phyloP scores from a whole-genome alignment of 768 basidiomycete species.

The Brasilioporus rufonigricans region DNA sequence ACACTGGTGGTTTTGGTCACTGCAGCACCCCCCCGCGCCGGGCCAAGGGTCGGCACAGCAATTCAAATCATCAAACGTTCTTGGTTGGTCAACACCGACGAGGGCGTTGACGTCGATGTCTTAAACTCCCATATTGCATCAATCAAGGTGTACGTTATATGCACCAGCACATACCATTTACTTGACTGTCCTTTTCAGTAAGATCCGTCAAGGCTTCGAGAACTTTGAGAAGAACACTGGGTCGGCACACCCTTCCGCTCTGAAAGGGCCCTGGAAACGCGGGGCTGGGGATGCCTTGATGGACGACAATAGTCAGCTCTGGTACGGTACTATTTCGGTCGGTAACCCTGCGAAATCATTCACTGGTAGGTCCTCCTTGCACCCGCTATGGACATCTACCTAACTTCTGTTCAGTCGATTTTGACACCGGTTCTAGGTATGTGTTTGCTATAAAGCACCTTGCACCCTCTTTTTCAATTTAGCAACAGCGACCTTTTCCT shows the following conservation, averaged over 20 bases:
- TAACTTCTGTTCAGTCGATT: constrained; percentile 14
- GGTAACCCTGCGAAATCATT: constrained; percentile 9
- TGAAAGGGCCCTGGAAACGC: background rate
- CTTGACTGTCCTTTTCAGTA: background rate
- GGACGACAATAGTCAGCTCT: background rate
- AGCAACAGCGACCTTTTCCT: constrained; percentile 18
- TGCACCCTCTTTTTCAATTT: background rate
- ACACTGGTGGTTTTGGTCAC: constrained; percentile 3
- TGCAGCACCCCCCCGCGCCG: constrained; percentile 6
- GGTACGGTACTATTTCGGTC: constrained; percentile 13
- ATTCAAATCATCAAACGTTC: constrained; percentile 13
- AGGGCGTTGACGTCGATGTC: constrained; percentile 1
- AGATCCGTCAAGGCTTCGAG: background rate
- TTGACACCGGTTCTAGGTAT: constrained; percentile 29
- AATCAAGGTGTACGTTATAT: constrained; percentile 8
- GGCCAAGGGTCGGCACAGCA: background rate
- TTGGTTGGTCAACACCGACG: constrained; percentile 3
- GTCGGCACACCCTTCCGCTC: background rate
- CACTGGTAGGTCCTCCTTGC: constrained; percentile 2
- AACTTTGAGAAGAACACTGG: constrained; percentile 12
- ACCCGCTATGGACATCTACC: too few species aligned
- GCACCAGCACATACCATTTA: background rate
- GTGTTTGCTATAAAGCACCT: background rate
- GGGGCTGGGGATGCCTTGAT: background rate
- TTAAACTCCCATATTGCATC: constrained; percentile 8